These are phyloP conservation scores for Tricholomella constricta DNA, from an alignment of 768 basidiomycete species.

Conservation along the genomic window DNA sequence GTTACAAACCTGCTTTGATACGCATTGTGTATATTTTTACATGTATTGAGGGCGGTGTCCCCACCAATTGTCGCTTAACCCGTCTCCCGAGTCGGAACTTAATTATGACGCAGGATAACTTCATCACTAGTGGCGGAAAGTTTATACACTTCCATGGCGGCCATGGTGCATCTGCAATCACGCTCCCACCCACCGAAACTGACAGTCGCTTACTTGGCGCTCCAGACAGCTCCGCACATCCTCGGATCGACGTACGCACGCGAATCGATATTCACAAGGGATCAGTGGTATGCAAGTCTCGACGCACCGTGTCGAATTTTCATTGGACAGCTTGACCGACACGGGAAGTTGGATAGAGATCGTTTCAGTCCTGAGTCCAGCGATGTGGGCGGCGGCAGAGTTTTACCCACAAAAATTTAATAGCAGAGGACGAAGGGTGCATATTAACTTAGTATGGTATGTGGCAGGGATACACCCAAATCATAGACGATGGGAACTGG, in stretches of 20 bases:
- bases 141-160: too few relatives aligned
- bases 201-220: slow-evolving; percentile 28
- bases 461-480: slow-evolving; percentile 14
- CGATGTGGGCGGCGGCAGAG: slow-evolving; percentile 4
- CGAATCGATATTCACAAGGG: slow-evolving; percentile 23
- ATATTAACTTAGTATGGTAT: slow-evolving; percentile 9
- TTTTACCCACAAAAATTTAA: background rate
- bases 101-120: too few relatives aligned
- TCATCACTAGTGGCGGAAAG: too few relatives aligned
- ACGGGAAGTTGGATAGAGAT: slow-evolving; percentile 18
- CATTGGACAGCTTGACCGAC: too few relatives aligned
- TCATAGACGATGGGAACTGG: slow-evolving; percentile 7
- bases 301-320: slow-evolving; percentile 19
- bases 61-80: too few relatives aligned
- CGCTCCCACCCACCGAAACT: slow-evolving; percentile 18
- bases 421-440: slow-evolving; percentile 1
- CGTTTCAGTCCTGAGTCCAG: slow-evolving; percentile 19
- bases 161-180: slow-evolving; percentile 17
- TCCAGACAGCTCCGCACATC: slow-evolving; percentile 29
- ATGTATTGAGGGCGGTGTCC: too few relatives aligned
- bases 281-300: slow-evolving; percentile 27
- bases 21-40: too few relatives aligned
- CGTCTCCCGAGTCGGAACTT: too few relatives aligned
- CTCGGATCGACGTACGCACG: slow-evolving; percentile 29
- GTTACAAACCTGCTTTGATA: too few relatives aligned